phyloP scores from a whole-genome alignment of 768 basidiomycete genomes.

The Pisolithus tinctorius region DNA sequence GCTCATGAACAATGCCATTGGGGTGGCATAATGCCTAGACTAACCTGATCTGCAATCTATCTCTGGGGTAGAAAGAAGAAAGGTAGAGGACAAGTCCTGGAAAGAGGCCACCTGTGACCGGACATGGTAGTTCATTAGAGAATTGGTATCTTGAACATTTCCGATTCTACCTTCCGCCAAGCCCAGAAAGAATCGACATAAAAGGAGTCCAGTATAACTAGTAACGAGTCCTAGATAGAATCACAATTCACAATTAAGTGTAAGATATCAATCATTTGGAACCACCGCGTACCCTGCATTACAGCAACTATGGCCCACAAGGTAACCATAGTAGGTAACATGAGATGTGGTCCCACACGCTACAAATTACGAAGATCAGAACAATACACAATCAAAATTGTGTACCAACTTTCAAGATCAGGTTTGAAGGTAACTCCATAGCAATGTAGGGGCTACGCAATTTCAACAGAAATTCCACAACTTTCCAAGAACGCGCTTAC shows the following conservation, averaged over 20 bases:
- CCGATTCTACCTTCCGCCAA: too few species aligned
- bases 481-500: slow-evolving; percentile 5
- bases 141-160: too few species aligned
- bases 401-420: slow-evolving; percentile 40
- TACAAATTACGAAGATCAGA: slow-evolving; percentile 8
- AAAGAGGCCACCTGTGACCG: slow-evolving; percentile 43
- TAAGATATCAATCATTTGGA: too few species aligned
- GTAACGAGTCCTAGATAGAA: too few species aligned
- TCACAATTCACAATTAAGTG: too few species aligned
- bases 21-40: neutral
- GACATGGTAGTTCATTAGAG: neutral
- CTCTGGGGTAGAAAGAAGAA: slow-evolving; percentile 40
- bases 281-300: slow-evolving; percentile 43
- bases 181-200: too few species aligned
- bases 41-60: slow-evolving; percentile 19
- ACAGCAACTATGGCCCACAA: slow-evolving; percentile 65
- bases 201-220: too few species aligned
- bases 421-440: slow-evolving; percentile 56
- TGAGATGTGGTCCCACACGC: slow-evolving; percentile 46
- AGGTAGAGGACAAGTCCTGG: slow-evolving; percentile 55
- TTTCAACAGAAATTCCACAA: neutral
- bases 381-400: neutral
- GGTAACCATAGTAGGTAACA: slow-evolving; percentile 55
- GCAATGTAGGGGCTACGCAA: slow-evolving; percentile 42
- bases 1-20: slow-evolving; percentile 4